Evolutionary conservation across 805 yeast genomes (phyloP).

Genomic region (Candida dajiaensis): DNA sequence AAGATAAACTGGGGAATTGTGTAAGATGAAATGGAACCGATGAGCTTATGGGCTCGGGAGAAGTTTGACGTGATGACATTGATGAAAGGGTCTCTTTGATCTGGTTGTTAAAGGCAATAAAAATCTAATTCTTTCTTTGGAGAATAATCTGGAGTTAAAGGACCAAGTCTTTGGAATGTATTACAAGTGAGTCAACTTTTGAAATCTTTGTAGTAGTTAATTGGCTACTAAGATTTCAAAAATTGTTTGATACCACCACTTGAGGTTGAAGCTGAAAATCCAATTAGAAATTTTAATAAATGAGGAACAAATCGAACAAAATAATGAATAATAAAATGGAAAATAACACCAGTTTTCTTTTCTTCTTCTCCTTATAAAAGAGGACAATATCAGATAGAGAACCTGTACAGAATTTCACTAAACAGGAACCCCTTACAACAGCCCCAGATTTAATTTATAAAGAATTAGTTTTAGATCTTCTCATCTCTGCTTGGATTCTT

Average conservation of each 20-base stretch:
- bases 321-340: too few relatives aligned
- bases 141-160: too few relatives aligned
- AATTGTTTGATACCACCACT: not conserved
- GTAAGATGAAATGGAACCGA: not conserved
- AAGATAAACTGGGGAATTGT: conserved; percentile 2
- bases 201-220: too few relatives aligned
- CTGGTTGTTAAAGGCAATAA: too few relatives aligned
- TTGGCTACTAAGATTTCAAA: too few relatives aligned
- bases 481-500: not conserved
- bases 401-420: not conserved
- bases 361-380: not conserved
- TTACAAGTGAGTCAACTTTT: too few relatives aligned
- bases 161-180: too few relatives aligned
- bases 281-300: not conserved
- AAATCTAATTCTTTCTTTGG: too few relatives aligned
- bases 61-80: not conserved
- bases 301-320: not conserved
- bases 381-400: not conserved
- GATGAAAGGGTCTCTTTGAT: too few relatives aligned
- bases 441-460: too few relatives aligned
- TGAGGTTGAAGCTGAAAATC: not conserved
- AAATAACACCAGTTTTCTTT: too few relatives aligned
- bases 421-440: not conserved
- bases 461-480: too few relatives aligned
- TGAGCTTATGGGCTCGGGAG: not conserved